A percentile compares a stretch with the other conserved stretches of the same genome.
Conservation (phyloP, 73 alveolate genomes). For the Durusdinium trenchii region DNA sequence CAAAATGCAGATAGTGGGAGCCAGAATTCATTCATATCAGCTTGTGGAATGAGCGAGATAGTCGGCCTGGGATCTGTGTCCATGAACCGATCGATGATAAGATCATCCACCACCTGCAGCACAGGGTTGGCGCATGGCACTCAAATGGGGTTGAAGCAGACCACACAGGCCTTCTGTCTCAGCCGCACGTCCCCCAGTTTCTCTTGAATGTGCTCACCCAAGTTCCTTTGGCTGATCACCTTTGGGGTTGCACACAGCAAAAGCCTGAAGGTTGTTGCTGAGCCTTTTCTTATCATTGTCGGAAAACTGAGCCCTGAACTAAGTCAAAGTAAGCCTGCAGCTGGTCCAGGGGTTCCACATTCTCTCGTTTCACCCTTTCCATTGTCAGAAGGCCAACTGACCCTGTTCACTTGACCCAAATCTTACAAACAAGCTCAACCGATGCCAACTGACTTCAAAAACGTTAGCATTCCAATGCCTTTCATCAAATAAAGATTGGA, state of each 20-base stretch:
- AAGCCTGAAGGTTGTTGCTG: neutral
- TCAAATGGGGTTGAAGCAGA: neutral
- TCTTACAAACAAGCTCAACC: too few species aligned
- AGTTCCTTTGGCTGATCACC: neutral
- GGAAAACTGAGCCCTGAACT: neutral
- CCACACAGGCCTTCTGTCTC: neutral
- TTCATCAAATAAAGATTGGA: too few species aligned
- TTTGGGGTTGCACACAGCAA: neutral
- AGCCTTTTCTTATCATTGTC: neutral
- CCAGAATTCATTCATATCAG: neutral
- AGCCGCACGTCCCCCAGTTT: neutral
- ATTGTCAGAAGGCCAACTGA: neutral
- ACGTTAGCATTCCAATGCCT: too few species aligned
- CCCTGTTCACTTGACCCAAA: too few species aligned
- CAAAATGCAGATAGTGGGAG: neutral
- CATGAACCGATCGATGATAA: neutral
- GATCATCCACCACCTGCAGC: neutral
- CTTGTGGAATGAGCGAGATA: neutral
- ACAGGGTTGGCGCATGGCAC: neutral
- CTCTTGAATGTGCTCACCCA: neutral
- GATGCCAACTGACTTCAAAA: too few species aligned
- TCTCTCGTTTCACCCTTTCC: neutral
- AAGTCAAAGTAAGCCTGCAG: slow-evolving; percentile 1
- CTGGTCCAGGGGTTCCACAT: neutral
- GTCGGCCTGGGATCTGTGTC: slow-evolving; percentile 38